Evolutionary conservation across 352 stramenopile genomes (phyloP), one percentile per base, ranked within the genome.

Genomic region (Globisporangium polare): DNA sequence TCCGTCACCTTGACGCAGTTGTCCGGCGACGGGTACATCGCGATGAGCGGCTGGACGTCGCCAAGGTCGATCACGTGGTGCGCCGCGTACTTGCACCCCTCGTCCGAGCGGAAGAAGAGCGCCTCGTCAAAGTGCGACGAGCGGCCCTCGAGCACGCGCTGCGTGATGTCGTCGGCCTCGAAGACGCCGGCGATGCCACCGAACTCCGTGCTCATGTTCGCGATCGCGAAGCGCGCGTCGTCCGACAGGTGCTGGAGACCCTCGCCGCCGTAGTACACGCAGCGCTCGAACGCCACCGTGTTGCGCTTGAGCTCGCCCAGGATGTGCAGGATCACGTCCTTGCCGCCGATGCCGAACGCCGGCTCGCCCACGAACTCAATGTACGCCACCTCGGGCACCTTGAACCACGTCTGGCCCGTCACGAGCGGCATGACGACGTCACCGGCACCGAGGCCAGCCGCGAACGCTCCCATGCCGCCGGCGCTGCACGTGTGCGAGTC

Each of bases 181-280:
- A 93, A 93, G 15, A 93, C 82, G 13, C 84, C 84, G n/a, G 81
- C 82, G 57, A 93, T 93, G 39, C 71, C 84, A 24, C 84, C 84
- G 60, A 93, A 93, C 68, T 93, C 84, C 22, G 84, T 90, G 49
- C 73, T 90, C 84, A 93, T 93, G 62, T 93, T 93, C 41, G 80
- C 77, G 43, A 93, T 83, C 18, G 84, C 84, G 65, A 93, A 93
- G 5, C 84, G 82, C 15, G 84, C 84, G 57, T 93, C 84, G 52
- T 89, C 80, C n/a, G 81, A 90, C 13, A 93, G 53, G 59, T 80
- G 71, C 58, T 74, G 66, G 18, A 92, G 73, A 0, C 83, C 83
- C 0, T 75, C 67, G 54, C 84, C 84, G 52, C 80, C 82, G 58
- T 88, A 93, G 62, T 90, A 89, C 39, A 93, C 84, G 31, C 73